Percentiles rank a stretch among this genome's conserved stretches.
Evolutionary conservation across 2,329 filamentous ascomycete genomes (phyloP).

Genomic region (Cladosporium colombiae): DNA sequence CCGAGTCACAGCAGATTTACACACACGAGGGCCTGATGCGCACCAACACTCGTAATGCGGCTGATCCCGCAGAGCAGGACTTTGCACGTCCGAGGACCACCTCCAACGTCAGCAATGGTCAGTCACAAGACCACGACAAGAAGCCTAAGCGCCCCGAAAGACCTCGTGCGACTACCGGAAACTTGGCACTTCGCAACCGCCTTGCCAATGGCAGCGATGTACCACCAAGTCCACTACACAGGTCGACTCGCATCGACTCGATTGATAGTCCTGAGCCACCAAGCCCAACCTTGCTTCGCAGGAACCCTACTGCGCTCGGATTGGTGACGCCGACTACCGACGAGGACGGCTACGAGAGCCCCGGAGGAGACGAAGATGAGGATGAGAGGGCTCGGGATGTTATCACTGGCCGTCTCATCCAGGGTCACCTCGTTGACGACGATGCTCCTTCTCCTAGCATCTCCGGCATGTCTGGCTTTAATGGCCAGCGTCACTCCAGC

Average conservation of each 20-base stretch:
- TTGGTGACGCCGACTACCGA: conserved; percentile 31
- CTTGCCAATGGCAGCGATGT: conserved; percentile 30
- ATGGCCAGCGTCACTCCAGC: conserved; percentile 43
- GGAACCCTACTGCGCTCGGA: conserved; percentile 31
- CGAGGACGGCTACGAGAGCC: conserved; percentile 38
- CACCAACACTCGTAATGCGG: not conserved
- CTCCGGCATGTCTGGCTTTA: conserved; percentile 59
- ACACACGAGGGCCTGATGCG: conserved; percentile 4
- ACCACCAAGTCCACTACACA: conserved; percentile 35
- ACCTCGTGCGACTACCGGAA: conserved; percentile 12
- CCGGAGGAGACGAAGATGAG: conserved; percentile 36
- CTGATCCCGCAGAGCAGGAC: conserved; percentile 31
- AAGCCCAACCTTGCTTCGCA: conserved; percentile 21
- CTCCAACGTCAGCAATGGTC: conserved; percentile 21
- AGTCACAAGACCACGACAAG: conserved; percentile 15
- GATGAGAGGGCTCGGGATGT: conserved; percentile 75
- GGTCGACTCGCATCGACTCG: conserved; percentile 35
- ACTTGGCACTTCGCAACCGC: conserved; percentile 26
- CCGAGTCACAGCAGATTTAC: conserved; percentile 22
- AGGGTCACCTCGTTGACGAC: conserved; percentile 94
- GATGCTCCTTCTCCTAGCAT: conserved; percentile 78
- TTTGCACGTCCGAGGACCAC: conserved; percentile 28
- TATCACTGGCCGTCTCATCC: conserved; percentile 84
- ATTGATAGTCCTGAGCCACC: conserved; percentile 22
- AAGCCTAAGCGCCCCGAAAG: conserved; percentile 14